phyloP scores from a whole-genome alignment of 371 early-diverging fungal species.

The Mortierella sp. region DNA sequence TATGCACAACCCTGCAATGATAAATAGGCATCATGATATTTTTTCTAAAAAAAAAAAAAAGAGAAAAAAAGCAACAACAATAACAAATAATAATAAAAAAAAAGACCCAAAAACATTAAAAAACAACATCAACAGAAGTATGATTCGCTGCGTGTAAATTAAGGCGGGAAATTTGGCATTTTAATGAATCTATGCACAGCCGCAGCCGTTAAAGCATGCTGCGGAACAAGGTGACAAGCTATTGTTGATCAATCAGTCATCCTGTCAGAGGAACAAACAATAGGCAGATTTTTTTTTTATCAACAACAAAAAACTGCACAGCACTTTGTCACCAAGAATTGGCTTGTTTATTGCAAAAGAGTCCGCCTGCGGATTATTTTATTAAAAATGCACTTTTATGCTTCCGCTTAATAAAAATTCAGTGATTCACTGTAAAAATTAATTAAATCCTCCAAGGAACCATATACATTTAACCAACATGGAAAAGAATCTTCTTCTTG shows the following conservation, averaged over 20 bases:
- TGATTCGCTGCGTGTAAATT: neutral
- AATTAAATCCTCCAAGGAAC: neutral
- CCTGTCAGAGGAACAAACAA: neutral
- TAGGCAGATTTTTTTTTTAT: neutral
- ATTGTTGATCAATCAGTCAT: neutral
- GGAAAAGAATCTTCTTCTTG: constrained; percentile 69
- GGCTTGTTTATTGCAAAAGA: too few relatives aligned
- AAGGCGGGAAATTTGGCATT: neutral
- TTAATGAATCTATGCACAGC: neutral
- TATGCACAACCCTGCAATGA: neutral
- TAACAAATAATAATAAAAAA: neutral
- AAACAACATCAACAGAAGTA: neutral
- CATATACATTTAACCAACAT: constrained; percentile 60
- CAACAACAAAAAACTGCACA: too few relatives aligned
- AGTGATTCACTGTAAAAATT: neutral
- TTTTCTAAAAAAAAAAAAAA: too few relatives aligned
- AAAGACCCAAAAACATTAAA: neutral
- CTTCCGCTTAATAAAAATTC: too few relatives aligned
- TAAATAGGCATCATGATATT: neutral
- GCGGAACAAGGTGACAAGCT: neutral
- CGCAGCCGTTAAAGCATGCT: constrained; percentile 5
- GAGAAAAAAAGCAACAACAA: neutral
- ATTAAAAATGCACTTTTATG: too few relatives aligned
- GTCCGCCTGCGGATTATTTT: too few relatives aligned
- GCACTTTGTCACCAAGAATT: too few relatives aligned